Evolutionary conservation across 495 filamentous ascomycete genomes (phyloP), one percentile per base, ranked within the genome.

Genomic region (Penicillium maclennaniae): DNA sequence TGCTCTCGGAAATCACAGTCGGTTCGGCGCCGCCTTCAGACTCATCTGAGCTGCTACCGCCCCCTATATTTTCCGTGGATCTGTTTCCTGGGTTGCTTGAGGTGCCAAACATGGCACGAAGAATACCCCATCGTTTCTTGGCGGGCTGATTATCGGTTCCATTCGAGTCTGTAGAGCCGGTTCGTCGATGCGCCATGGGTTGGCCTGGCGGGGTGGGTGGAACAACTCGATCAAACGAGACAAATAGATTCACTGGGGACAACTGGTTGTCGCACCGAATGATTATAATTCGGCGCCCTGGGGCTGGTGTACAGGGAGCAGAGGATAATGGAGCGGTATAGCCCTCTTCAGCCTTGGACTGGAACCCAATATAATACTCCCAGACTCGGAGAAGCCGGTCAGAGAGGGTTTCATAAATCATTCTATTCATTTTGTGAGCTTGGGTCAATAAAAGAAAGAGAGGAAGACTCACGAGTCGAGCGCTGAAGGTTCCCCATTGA

Each of bases 201-300:
- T 78, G 72, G 1, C 74, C 70, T 0, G 74, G 55, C 12, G 67
- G 62, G 20, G 63, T 61, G 2, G 75, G 69, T 21, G 76, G 70
- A 15, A 84, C 63, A 21, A 86, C 71, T 17, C 81, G 78, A 56
- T 88, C 85, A 56, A 87, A 87, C 0, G 84, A 83, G 16, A 86
- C 75, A 45, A 87, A 87, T 19, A 82, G 67, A 54, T 67, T 77
- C 6, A 74, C 69, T 16, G 79, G 78, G 28, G 85, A 80, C 26
- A 80, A 64, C 47, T 83, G 82, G 45, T 84, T 72, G 63, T 98
- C 93, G 57, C 88, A 93, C 49, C 91, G 84, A 47, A 97, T 89
- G 61, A 98, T 97, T 48, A 96, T 79, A 48, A 98, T 87, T 48
- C 91, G 79, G 44, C 93, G 88, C 38, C 88, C 86, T n/a, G 95